phyloP scores from a whole-genome alignment of 2,329 filamentous ascomycete species.

The Bretziella fagacearum region DNA sequence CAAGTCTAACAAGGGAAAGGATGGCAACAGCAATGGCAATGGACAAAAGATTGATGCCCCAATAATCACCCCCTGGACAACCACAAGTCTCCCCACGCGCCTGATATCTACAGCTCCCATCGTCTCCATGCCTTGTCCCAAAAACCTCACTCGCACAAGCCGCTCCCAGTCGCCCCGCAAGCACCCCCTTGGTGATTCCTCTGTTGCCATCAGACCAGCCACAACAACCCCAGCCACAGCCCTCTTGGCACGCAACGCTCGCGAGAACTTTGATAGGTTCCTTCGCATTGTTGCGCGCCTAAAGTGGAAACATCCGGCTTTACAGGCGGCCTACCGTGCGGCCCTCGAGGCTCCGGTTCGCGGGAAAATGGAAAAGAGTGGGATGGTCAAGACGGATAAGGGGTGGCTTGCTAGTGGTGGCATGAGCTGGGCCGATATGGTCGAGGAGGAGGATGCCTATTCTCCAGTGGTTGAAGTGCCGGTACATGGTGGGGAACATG shows the following conservation, averaged over 20 bases:
- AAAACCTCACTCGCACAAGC: too few relatives aligned
- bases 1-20: too few relatives aligned
- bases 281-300: constrained; percentile 26
- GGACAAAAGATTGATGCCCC: too few relatives aligned
- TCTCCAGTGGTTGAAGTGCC: not conserved
- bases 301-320: constrained; percentile 45
- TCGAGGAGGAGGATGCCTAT: constrained; percentile 16
- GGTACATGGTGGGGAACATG: not conserved
- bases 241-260: not conserved
- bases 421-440: constrained; percentile 10
- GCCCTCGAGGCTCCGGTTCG: constrained; percentile 24
- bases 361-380: not conserved
- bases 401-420: not conserved
- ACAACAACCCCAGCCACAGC: not conserved
- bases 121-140: too few relatives aligned
- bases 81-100: too few relatives aligned
- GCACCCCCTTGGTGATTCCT: too few relatives aligned
- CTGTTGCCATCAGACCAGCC: not conserved
- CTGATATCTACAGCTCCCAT: too few relatives aligned
- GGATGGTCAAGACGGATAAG: too few relatives aligned
- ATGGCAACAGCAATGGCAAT: too few relatives aligned
- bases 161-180: not conserved
- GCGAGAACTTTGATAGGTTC: constrained; percentile 14
- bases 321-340: constrained; percentile 38
- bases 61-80: too few relatives aligned